Percentiles rank a stretch among this genome's conserved stretches.
Conservation (phyloP, 2,329 filamentous ascomycete genomes). For the Capronia americana region DNA sequence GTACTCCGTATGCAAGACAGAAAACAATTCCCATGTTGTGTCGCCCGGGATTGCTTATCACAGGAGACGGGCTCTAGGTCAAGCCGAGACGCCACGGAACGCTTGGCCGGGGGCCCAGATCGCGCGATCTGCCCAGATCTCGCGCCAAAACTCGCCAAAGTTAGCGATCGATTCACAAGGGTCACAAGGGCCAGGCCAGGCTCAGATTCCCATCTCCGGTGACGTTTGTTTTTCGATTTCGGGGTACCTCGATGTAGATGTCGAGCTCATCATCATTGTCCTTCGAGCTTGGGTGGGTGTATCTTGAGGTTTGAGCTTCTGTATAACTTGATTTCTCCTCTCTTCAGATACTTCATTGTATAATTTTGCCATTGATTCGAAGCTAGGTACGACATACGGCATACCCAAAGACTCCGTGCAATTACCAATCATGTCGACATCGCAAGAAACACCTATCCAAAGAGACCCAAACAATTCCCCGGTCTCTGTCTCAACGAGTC, state of each 20-base stretch:
- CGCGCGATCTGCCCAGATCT: not conserved
- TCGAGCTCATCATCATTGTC: not conserved
- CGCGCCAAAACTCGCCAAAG: not conserved
- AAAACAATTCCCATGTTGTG: not conserved
- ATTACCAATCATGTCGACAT: not conserved
- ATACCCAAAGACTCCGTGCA: not conserved
- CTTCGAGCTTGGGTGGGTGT: not conserved
- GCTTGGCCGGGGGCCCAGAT: not conserved
- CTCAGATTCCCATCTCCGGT: not conserved
- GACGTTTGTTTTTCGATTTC: not conserved
- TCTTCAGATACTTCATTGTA: not conserved
- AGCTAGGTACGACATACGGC: not conserved
- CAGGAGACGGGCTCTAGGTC: not conserved
- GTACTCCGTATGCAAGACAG: no score
- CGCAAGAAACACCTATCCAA: not conserved
- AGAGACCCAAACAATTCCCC: not conserved
- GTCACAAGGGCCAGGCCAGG: no score
- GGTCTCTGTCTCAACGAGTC: not conserved
- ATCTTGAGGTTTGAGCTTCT: constrained; percentile 1
- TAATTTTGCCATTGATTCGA: not conserved
- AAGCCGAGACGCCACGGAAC: not conserved
- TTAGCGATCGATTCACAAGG: not conserved
- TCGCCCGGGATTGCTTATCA: no score
- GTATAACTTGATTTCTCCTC: not conserved
- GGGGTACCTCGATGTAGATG: not conserved